These are phyloP conservation scores for Pichia sp. DNA, from an alignment of 1,139 yeast genomes.

Conservation along the genomic window DNA sequence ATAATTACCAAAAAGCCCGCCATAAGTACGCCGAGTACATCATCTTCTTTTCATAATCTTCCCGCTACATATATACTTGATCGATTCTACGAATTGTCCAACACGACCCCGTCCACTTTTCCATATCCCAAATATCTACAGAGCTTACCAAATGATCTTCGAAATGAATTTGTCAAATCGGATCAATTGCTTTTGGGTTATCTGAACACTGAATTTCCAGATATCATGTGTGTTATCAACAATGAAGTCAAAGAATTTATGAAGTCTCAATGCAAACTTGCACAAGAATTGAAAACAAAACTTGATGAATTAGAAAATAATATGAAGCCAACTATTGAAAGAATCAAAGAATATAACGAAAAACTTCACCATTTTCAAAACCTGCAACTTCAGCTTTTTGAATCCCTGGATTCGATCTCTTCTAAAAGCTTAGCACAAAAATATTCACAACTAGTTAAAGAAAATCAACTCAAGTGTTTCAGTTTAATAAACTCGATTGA, in stretches of 20 bases:
- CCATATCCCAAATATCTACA: not conserved
- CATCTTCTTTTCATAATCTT: too few species aligned
- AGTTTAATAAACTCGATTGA: not conserved
- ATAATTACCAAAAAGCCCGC: not conserved
- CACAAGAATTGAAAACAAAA: not conserved
- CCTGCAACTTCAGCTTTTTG: not conserved
- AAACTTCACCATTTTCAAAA: not conserved
- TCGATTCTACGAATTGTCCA: not conserved
- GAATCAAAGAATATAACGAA: not conserved
- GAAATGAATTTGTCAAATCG: not conserved
- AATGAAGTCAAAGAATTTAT: not conserved
- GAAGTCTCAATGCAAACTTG: not conserved
- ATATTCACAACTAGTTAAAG: not conserved
- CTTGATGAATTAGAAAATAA: not conserved
- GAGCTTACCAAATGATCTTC: not conserved
- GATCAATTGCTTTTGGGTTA: not conserved
- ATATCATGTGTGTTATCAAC: not conserved
- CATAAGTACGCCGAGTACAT: too few species aligned
- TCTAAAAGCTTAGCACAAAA: not conserved
- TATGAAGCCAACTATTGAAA: not conserved
- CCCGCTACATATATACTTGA: too few species aligned
- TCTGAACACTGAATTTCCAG: not conserved
- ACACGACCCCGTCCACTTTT: not conserved
- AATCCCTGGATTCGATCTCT: not conserved
- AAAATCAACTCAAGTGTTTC: not conserved